These are phyloP conservation scores for Fomitopsis pinicola DNA, from an alignment of 1,284 basidiomycete species.

Conservation along the genomic window DNA sequence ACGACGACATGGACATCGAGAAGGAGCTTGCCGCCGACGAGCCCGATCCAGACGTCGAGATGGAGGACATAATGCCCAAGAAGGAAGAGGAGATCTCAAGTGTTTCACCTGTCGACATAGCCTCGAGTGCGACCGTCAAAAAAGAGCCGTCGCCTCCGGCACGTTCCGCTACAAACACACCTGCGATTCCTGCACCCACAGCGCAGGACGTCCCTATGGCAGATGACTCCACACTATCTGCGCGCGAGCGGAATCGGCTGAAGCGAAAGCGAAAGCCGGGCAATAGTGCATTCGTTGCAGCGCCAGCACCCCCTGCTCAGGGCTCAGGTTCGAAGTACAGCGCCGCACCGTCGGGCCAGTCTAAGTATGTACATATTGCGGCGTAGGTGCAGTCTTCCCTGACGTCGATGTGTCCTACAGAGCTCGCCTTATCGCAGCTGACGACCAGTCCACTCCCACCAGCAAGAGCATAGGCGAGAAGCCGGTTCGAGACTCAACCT, in stretches of 20 bases:
- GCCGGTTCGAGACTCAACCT: conserved; percentile 31
- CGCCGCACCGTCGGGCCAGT: conserved; percentile 47
- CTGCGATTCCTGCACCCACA: conserved; percentile 39
- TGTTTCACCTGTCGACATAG: conserved; percentile 20
- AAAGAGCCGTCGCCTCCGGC: conserved; percentile 24
- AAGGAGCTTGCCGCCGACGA: conserved; percentile 69
- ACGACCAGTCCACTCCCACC: conserved; percentile 43
- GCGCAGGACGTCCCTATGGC: conserved; percentile 35
- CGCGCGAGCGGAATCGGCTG: conserved; percentile 84
- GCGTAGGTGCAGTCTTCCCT: too few species aligned
- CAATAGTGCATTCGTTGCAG: conserved; percentile 71
- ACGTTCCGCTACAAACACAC: conserved; percentile 48
- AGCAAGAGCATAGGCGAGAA: conserved; percentile 52
- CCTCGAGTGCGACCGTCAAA: conserved; percentile 20
- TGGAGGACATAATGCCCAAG: conserved; percentile 31
- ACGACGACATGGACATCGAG: conserved; percentile 74
- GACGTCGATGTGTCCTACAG: conserved; percentile 31
- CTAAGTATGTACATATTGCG: conserved; percentile 48
- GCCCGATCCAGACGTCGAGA: conserved; percentile 36
- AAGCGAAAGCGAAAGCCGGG: conserved; percentile 90
- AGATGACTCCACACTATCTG: conserved; percentile 60
- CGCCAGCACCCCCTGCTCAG: conserved; percentile 57
- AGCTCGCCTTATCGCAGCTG: conserved; percentile 61
- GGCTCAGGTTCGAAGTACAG: conserved; percentile 51
- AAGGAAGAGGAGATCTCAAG: conserved; percentile 31